Conservation (phyloP, 441 rosid species). For the Breynia disticha region DNA sequence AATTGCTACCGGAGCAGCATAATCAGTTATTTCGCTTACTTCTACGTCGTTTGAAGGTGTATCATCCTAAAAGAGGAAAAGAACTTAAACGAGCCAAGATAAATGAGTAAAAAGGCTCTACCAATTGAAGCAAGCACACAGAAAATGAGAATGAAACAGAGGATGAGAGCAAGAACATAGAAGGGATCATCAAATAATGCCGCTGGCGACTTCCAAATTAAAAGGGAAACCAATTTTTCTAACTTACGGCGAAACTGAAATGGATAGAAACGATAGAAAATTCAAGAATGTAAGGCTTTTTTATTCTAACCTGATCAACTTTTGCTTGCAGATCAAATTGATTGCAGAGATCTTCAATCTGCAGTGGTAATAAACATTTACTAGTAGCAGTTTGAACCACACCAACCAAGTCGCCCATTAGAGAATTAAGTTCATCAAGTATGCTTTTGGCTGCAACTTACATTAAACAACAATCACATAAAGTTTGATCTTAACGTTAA, state of each 20-base stretch:
- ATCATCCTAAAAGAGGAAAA: constrained; percentile 25
- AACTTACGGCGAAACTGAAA: no score
- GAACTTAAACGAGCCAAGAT: not conserved
- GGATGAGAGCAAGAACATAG: not conserved
- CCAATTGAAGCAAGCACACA: no score
- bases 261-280: no score
- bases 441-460: constrained; percentile 44
- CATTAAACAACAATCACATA: constrained; percentile 2
- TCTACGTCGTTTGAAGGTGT: constrained; percentile 7
- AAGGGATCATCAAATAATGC: no score
- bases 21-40: constrained; percentile 35
- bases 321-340: constrained; percentile 22
- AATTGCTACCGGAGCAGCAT: constrained; percentile 41
- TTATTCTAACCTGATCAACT: constrained; percentile 28
- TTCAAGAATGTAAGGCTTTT: no score
- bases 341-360: constrained; percentile 20
- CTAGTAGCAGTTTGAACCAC: constrained; percentile 28
- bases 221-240: no score
- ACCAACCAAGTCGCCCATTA: constrained; percentile 33
- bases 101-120: not conserved
- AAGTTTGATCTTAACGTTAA: not conserved
- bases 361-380: constrained; percentile 17
- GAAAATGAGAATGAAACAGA: not conserved
- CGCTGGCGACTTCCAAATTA: no score
- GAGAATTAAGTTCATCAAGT: constrained; percentile 40